phyloP scores from a whole-genome alignment of 2,329 filamentous ascomycete genomes.

The Penicillium sclerotiorum region DNA sequence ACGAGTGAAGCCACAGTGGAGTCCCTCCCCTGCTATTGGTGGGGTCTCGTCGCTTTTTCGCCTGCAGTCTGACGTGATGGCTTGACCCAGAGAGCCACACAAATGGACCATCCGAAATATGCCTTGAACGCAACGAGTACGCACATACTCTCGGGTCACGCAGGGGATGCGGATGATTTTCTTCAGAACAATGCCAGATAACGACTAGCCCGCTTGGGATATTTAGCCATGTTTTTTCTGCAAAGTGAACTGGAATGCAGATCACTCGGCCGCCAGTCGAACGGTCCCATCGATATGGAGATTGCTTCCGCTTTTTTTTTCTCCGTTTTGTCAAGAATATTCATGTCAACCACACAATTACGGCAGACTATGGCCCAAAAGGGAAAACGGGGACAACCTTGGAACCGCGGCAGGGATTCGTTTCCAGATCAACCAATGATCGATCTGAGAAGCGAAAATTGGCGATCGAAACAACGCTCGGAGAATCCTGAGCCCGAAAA shows the following conservation, averaged over 20 bases:
- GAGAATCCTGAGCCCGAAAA: background rate
- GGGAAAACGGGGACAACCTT: constrained; percentile 4
- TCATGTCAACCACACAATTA: too few relatives aligned
- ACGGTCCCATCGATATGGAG: background rate
- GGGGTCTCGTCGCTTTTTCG: constrained; percentile 2
- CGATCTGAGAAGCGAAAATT: background rate
- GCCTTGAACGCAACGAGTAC: background rate
- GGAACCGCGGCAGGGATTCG: background rate
- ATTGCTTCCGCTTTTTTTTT: background rate
- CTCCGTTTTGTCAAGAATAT: too few relatives aligned
- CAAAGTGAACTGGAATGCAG: constrained; percentile 7
- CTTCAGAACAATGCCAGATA: constrained; percentile 3
- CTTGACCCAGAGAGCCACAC: background rate
- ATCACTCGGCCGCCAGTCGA: background rate
- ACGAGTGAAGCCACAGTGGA: constrained; percentile 21
- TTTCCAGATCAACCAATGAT: constrained; percentile 6
- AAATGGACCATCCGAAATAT: constrained; percentile 5
- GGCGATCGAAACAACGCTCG: background rate
- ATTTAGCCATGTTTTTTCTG: background rate
- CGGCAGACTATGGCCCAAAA: background rate
- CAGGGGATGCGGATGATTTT: constrained; percentile 11
- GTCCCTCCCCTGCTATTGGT: constrained; percentile 5
- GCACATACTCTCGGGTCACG: background rate
- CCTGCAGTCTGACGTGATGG: constrained; percentile 12
- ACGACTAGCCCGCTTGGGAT: constrained; percentile 1